Percentiles rank a stretch among this genome's conserved stretches.
These are phyloP conservation scores for Endothia cerciana DNA, from an alignment of 2,329 filamentous ascomycete species.

Conservation along the genomic window DNA sequence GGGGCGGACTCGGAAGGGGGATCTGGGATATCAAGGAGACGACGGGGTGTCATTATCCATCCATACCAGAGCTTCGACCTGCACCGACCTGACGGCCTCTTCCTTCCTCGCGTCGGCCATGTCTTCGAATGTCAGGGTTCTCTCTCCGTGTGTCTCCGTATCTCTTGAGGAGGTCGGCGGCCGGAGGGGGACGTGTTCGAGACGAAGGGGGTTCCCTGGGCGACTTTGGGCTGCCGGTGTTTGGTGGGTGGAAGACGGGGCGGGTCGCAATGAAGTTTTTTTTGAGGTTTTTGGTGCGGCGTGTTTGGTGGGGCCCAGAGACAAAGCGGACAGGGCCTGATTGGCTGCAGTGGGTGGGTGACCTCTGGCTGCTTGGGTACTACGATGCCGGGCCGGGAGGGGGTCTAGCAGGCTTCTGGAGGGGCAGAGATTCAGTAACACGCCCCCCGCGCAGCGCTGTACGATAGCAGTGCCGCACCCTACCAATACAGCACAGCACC, in stretches of 20 bases:
- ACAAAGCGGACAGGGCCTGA: conserved; percentile 1
- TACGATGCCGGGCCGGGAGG: neutral
- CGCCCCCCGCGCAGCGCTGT: neutral
- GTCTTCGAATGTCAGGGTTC: conserved; percentile 40
- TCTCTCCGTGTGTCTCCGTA: neutral
- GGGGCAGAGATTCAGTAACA: neutral
- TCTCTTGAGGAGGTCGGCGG: neutral
- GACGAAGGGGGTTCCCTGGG: conserved; percentile 29
- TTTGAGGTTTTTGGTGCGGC: conserved; percentile 20
- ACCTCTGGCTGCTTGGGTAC: neutral
- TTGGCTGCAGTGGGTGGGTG: conserved; percentile 2
- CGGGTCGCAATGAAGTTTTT: neutral
- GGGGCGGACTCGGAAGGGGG: conserved; percentile 39
- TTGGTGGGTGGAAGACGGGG: neutral
- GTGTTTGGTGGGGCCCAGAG: conserved; percentile 10
- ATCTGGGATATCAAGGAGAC: conserved; percentile 34
- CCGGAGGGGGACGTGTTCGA: neutral
- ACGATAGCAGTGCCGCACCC: neutral
- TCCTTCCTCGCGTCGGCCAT: conserved; percentile 68
- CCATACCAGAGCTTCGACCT: conserved; percentile 93
- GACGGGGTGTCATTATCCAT: conserved; percentile 30
- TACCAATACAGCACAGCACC: too few species aligned
- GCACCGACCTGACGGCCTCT: conserved; percentile 79
- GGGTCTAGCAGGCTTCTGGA: conserved; percentile 4
- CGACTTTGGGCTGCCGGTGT: conserved; percentile 6